Conservation (phyloP, 2,329 filamentous ascomycete genomes). For the Anthostomella pinea region DNA sequence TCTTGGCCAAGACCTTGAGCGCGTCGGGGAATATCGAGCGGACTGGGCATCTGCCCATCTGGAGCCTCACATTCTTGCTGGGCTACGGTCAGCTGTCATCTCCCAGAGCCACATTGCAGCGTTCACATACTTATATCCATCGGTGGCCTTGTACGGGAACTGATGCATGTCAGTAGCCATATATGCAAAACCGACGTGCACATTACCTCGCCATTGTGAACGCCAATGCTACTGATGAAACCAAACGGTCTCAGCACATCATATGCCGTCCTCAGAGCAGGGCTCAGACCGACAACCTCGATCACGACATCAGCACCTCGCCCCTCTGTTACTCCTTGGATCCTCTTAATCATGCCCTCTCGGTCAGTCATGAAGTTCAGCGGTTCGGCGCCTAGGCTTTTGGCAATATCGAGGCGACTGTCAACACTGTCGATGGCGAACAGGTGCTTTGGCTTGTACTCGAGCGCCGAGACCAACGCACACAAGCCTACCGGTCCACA, state of each 20-base stretch:
- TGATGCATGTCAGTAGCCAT: conserved; percentile 33
- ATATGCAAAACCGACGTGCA: not conserved
- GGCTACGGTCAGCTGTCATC: conserved; percentile 23
- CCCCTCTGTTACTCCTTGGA: conserved; percentile 73
- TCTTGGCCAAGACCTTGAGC: conserved; percentile 61
- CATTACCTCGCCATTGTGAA: conserved; percentile 68
- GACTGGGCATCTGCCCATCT: conserved; percentile 77
- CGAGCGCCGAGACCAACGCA: conserved; percentile 73
- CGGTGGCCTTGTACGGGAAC: conserved; percentile 64
- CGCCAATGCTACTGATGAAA: conserved; percentile 70
- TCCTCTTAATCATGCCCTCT: conserved; percentile 62
- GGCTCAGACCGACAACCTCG: conserved; percentile 70
- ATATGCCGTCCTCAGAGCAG: conserved; percentile 67
- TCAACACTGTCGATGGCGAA: conserved; percentile 79
- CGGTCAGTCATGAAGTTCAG: conserved; percentile 72
- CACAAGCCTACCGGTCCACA: conserved; percentile 86
- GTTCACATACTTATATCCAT: conserved; percentile 53
- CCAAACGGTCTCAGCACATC: conserved; percentile 71
- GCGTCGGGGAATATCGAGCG: conserved; percentile 66
- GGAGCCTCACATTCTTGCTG: conserved; percentile 68
- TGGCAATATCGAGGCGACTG: conserved; percentile 70
- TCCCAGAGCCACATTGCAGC: not conserved
- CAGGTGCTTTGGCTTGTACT: conserved; percentile 70
- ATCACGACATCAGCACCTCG: conserved; percentile 83
- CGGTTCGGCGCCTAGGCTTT: conserved; percentile 73